Conservation (phyloP, 495 filamentous ascomycete genomes). For the Neurospora sp. region DNA sequence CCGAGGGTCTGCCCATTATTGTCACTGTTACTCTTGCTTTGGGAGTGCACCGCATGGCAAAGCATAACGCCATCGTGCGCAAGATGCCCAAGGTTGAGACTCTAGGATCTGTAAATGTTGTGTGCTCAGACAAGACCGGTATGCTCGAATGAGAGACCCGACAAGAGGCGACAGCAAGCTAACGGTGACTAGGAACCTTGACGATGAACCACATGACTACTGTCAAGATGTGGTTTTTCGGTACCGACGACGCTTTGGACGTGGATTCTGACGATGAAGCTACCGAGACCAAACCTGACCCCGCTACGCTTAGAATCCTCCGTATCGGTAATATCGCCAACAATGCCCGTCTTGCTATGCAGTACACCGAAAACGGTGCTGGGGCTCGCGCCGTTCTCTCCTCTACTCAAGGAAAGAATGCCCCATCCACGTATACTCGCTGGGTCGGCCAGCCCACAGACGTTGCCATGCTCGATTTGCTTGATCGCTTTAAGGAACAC, state of each 20-base stretch:
- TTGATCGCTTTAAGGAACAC: slow-evolving; percentile 81
- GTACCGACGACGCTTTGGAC: slow-evolving; percentile 57
- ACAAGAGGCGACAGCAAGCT: neutral
- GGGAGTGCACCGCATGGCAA: slow-evolving; percentile 92
- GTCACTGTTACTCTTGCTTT: slow-evolving; percentile 93
- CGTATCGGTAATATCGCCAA: slow-evolving; percentile 94
- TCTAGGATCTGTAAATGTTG: slow-evolving; percentile 93
- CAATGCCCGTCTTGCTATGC: slow-evolving; percentile 66
- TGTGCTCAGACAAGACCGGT: slow-evolving; percentile 97
- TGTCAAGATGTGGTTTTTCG: slow-evolving; percentile 91
- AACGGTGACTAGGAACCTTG: slow-evolving; percentile 52
- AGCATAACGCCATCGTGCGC: slow-evolving; percentile 84
- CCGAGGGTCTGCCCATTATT: slow-evolving; percentile 94
- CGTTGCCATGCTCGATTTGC: slow-evolving; percentile 83
- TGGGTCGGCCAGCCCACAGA: slow-evolving; percentile 98
- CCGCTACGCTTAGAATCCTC: slow-evolving; percentile 66
- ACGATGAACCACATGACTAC: slow-evolving; percentile 99
- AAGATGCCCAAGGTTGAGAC: slow-evolving; percentile 95
- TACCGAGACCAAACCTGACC: slow-evolving; percentile 49
- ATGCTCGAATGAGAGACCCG: slow-evolving; percentile 2
- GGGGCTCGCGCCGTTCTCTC: slow-evolving; percentile 68
- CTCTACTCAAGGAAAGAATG: slow-evolving; percentile 54
- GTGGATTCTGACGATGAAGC: slow-evolving; percentile 60
- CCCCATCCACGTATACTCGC: slow-evolving; percentile 58
- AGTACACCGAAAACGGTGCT: slow-evolving; percentile 47